These are phyloP conservation scores for Rhododendron molle DNA, from an alignment of 148 eudicot species.

Conservation along the genomic window DNA sequence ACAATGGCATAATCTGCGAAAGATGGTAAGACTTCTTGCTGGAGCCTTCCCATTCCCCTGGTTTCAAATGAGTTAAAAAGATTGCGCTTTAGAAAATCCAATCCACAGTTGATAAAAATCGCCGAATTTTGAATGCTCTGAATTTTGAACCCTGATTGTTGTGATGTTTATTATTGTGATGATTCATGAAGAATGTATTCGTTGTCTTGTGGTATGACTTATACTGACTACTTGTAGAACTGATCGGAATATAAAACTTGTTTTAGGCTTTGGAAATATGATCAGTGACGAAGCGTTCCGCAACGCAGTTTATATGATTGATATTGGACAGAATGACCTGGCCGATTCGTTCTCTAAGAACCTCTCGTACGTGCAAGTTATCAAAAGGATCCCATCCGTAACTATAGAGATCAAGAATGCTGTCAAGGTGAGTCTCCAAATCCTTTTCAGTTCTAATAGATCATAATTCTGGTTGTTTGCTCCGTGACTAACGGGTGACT, in stretches of 20 bases:
- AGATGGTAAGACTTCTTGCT: not conserved
- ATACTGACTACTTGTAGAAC: not conserved
- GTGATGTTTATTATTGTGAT: not conserved
- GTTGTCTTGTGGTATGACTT: not conserved
- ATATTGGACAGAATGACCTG: constrained; percentile 90
- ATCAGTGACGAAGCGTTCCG: constrained; percentile 45
- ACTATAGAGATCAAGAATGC: constrained; percentile 67
- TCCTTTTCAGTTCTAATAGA: not conserved
- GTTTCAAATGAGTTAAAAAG: not conserved
- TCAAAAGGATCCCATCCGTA: constrained; percentile 61
- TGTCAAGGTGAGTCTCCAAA: constrained; percentile 44
- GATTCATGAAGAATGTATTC: not conserved
- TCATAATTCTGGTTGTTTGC: not conserved
- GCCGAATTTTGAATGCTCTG: no score
- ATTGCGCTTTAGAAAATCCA: not conserved
- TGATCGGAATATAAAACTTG: not conserved
- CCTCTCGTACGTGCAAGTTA: constrained; percentile 56
- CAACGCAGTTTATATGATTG: constrained; percentile 78
- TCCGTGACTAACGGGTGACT: not conserved
- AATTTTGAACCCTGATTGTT: not conserved
- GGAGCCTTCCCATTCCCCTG: not conserved
- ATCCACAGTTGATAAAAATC: not conserved
- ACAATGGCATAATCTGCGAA: not conserved
- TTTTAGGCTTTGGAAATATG: constrained; percentile 39
- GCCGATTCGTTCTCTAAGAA: constrained; percentile 68